Conservation (phyloP, 768 basidiomycete species). For the Tylopilus rubrobrunneus region DNA sequence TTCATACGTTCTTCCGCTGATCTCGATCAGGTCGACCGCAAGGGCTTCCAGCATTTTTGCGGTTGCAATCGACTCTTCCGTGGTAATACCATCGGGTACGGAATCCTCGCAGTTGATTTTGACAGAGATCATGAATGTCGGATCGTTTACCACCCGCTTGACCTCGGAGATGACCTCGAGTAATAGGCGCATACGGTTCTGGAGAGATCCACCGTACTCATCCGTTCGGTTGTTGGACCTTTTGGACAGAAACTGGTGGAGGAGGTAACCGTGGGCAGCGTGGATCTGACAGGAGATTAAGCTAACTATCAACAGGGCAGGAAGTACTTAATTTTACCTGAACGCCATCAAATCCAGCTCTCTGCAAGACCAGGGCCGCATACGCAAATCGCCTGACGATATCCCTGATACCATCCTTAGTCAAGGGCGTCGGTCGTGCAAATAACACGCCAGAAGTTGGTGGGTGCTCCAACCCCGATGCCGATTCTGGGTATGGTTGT, state of each 20-base stretch:
- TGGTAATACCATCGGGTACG: conserved; percentile 26
- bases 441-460: conserved; percentile 31
- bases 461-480: conserved; percentile 33
- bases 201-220: conserved; percentile 51
- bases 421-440: conserved; percentile 36
- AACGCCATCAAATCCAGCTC: conserved; percentile 67
- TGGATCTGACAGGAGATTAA: conserved; percentile 32
- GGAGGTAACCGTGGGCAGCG: conserved; percentile 40
- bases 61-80: conserved; percentile 30
- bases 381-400: conserved; percentile 47
- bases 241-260: conserved; percentile 47
- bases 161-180: conserved; percentile 47
- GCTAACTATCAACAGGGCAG: not conserved
- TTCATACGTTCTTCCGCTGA: conserved; percentile 39
- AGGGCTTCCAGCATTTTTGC: conserved; percentile 32
- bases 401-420: conserved; percentile 45
- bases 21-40: conserved; percentile 39
- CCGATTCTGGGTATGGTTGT: conserved; percentile 33
- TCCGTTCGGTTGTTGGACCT: conserved; percentile 48
- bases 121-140: conserved; percentile 30
- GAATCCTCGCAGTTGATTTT: conserved; percentile 33
- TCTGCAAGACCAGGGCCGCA: conserved; percentile 49
- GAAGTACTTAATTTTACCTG: conserved; percentile 31
- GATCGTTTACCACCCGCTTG: conserved; percentile 32
- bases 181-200: conserved; percentile 48